Base-by-base conservation (phyloP, 768 basidiomycete species). In the Hydnomerulius pinastri region DNA sequence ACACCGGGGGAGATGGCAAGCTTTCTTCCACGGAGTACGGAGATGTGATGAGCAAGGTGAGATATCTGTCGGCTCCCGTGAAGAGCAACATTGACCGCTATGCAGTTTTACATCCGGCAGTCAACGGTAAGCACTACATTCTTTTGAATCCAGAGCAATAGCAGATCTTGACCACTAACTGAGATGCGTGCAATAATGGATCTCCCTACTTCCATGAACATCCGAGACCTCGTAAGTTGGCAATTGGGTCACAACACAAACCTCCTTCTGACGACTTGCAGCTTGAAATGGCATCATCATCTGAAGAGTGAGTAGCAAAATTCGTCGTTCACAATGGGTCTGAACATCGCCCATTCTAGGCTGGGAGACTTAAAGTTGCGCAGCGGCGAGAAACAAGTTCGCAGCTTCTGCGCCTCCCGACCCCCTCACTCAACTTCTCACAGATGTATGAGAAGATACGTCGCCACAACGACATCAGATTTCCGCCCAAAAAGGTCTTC, bases 11-110 rank as follows among this genome's bases (percentile, higher is more conserved):
- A 9, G 71, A 77, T 3, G 72, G 70, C 2, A 75, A 72, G 11
- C 69, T 92, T 18, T 63, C 61, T 17, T 82, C 83, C 6, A 92
- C 90, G 2, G 83, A 90, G 47, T 90, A 79, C 55, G 90, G 91
- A 1, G 87, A 93, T 51, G 83, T 90, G 46, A 92, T 92, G 89
- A 89, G 85, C 80, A 91, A 86, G 75, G 91, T 86, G 48, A 29
- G 71, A 55, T 51, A 24, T 33, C 38, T 50, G 38, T 23, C n/a
- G 20, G 4, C 37, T 30, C 11, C 4, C 46, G 3, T 44, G 21
- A 17, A 32, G 1, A 5, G 32, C 35, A 29, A 37, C 33, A 50
- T 53, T 55, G n/a, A 58, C 36, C 44, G 37, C 30, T 52, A 12
- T 23, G 13, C 55, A 92, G 90, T 84, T 87, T 54, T 91, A 91